Base-by-base conservation (phyloP, 768 basidiomycete genomes). In the Postia placenta region DNA sequence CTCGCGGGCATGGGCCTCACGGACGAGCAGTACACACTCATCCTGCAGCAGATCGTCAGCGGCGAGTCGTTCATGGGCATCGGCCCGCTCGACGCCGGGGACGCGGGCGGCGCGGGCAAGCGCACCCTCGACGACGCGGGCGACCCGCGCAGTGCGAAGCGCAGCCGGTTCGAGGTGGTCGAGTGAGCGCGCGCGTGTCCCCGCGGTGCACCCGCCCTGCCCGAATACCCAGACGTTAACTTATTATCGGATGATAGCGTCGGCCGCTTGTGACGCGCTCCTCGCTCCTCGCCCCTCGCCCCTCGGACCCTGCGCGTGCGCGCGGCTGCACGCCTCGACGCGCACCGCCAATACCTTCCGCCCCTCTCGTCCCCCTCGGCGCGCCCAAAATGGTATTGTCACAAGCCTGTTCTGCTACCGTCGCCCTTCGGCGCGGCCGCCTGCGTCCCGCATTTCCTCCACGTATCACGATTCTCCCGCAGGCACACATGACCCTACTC, bases 1-100 rank as follows among this genome's bases (percentile, higher is more conserved):
- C 74, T 96, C 36, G 87, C 85, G 14, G 86, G 83, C 15, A 87
- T 93, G 81, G 92, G 92, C 11, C 76, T 94, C 47, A 80, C 84
- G 14, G 91, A 94, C 58, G 89, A 93, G 61, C 88, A 92, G 65
- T 96, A 94, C 68, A 78, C 78, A 47, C 63, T 79, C 53, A 88
- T 94, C 49, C 64, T 94, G 55, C 81, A 83, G 63, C 83, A 79
- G 47, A 73, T 92, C 50, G 79, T 88, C 37, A 76, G 68, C 59
- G 80, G 77, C 25, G 87, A 87, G 55, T 72, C 73, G 3, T 74
- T 85, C 60, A 65, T 71, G 64, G 74, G 69, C 12, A 60, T 73
- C 23, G 69, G 72, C 45, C 40, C 52, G 48, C 48, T 53, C 49
- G 56, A 49, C 50, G 52, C 26, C 19, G 55, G 53, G 23, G 54